Evolutionary conservation across 2,329 filamentous ascomycete species (phyloP).

Genomic region (Zymoseptoria brevis): DNA sequence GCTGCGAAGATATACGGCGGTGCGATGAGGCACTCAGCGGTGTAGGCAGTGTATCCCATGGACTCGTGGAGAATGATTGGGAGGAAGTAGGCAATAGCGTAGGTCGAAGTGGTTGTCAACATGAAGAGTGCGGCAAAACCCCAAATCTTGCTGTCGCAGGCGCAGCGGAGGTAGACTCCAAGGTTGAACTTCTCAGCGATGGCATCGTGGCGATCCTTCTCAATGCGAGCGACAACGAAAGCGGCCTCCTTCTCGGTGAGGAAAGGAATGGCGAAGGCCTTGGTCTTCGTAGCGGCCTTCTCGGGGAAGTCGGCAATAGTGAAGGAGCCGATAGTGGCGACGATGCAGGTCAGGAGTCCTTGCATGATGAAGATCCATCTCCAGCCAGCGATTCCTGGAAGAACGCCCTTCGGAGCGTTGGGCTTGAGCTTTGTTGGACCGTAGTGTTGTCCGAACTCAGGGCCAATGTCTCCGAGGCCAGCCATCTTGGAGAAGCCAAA

Average conservation of each 20-base stretch:
- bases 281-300: slow-evolving; percentile 33
- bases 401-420: slow-evolving; percentile 14
- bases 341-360: slow-evolving; percentile 33
- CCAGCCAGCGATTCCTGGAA: slow-evolving; percentile 37
- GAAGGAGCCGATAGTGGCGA: slow-evolving; percentile 36
- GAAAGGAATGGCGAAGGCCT: slow-evolving; percentile 32
- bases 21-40: slow-evolving; percentile 27
- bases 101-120: slow-evolving; percentile 47
- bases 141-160: slow-evolving; percentile 47
- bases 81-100: slow-evolving; percentile 31
- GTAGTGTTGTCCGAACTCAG: slow-evolving; percentile 27
- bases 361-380: slow-evolving; percentile 41
- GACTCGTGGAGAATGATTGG: slow-evolving; percentile 32
- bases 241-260: slow-evolving; percentile 39
- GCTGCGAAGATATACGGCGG: slow-evolving; percentile 29
- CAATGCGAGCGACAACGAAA: slow-evolving; percentile 45
- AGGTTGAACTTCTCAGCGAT: slow-evolving; percentile 41
- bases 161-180: slow-evolving; percentile 27
- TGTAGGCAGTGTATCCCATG: slow-evolving; percentile 28
- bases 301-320: slow-evolving; percentile 39
- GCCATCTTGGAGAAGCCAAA: slow-evolving; percentile 34
- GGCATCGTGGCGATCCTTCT: slow-evolving; percentile 47
- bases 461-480: slow-evolving; percentile 38
- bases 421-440: slow-evolving; percentile 26
- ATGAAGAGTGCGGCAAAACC: slow-evolving; percentile 41